phyloP scores from a whole-genome alignment of 2,329 filamentous ascomycete species.

The Aschersonia sp. region DNA sequence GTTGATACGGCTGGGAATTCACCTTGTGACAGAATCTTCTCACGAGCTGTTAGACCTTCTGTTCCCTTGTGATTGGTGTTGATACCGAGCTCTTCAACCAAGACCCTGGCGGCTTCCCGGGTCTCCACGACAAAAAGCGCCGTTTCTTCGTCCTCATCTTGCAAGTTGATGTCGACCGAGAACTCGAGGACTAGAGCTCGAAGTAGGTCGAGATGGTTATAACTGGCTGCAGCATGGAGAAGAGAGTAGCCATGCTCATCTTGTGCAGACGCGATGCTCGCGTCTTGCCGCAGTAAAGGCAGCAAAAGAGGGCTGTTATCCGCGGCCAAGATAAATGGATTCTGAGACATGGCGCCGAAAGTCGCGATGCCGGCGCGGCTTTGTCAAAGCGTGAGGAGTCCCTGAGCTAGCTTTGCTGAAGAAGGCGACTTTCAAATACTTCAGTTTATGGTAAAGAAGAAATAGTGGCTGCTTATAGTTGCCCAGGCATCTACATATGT shows the following conservation, averaged over 20 bases:
- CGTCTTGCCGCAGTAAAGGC: constrained; percentile 57
- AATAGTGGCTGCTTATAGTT: too few relatives aligned
- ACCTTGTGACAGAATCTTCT: constrained; percentile 66
- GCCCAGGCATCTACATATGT: too few relatives aligned
- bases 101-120: constrained; percentile 57
- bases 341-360: constrained; percentile 21
- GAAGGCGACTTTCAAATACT: background rate
- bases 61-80: constrained; percentile 51
- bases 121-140: constrained; percentile 89
- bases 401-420: background rate
- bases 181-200: constrained; percentile 63
- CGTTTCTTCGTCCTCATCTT: constrained; percentile 85
- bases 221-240: constrained; percentile 84
- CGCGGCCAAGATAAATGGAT: constrained; percentile 64
- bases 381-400: background rate
- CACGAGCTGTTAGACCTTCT: constrained; percentile 65
- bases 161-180: constrained; percentile 63
- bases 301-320: constrained; percentile 67
- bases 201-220: constrained; percentile 73
- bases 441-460: background rate
- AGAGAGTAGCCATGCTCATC: constrained; percentile 92
- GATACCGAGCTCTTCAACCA: constrained; percentile 72
- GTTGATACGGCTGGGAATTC: constrained; percentile 63
- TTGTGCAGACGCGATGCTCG: constrained; percentile 62
- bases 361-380: background rate